These are phyloP conservation scores for Oropetium thomaeum DNA, from an alignment of 176 grass and related monocot species.

Conservation along the genomic window DNA sequence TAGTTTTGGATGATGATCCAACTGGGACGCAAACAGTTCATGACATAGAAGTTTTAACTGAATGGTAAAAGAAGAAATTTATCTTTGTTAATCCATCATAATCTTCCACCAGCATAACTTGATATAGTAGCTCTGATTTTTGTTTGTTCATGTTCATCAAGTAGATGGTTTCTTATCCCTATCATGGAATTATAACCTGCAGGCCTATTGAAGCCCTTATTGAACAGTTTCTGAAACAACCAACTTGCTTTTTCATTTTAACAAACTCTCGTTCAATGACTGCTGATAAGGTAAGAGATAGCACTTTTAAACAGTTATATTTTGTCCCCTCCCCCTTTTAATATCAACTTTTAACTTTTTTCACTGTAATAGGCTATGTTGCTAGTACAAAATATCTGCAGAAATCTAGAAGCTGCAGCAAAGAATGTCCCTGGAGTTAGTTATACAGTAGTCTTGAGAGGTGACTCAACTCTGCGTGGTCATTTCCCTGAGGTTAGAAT, in stretches of 20 bases:
- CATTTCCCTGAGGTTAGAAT: constrained; percentile 85
- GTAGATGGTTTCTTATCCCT: constrained; percentile 15
- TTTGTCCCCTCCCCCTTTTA: neutral
- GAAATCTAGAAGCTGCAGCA: constrained; percentile 84
- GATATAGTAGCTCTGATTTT: constrained; percentile 4
- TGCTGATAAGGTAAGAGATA: constrained; percentile 71
- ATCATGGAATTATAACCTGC: constrained; percentile 32
- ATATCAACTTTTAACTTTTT: constrained; percentile 17
- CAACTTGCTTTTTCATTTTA: constrained; percentile 92
- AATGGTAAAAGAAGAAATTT: constrained; percentile 60
- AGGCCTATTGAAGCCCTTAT: constrained; percentile 77
- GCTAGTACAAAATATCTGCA: constrained; percentile 80
- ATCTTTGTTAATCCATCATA: neutral
- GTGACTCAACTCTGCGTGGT: constrained; percentile 93
- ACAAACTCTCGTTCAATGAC: constrained; percentile 91
- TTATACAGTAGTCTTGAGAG: constrained; percentile 90
- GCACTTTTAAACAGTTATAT: constrained; percentile 23
- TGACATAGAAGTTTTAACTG: constrained; percentile 95
- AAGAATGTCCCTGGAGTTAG: constrained; percentile 64
- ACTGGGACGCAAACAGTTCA: constrained; percentile 98
- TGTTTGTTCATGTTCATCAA: constrained; percentile 12
- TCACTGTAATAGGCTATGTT: constrained; percentile 56
- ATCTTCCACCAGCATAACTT: neutral
- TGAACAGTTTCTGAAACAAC: constrained; percentile 75
- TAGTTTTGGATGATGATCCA: constrained; percentile 96